These are phyloP conservation scores for Themeda triandra DNA, from an alignment of 176 grass and related monocot genomes.

Conservation along the genomic window DNA sequence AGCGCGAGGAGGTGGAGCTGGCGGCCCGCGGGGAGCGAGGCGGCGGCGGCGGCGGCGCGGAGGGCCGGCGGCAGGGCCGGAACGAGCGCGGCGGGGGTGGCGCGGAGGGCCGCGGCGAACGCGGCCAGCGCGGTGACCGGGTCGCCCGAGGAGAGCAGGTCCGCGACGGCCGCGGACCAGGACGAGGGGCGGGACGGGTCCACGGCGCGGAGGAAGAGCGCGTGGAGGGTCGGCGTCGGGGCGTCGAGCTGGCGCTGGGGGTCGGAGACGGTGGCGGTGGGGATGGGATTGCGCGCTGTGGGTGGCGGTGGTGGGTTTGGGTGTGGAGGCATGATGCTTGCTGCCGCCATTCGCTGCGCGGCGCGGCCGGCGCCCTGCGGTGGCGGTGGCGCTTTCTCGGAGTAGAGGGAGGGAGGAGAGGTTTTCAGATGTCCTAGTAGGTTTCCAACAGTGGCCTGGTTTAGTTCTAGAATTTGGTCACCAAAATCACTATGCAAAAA, in stretches of 20 bases:
- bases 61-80: slow-evolving; percentile 56
- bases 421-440: too few species aligned
- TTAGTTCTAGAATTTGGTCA: too few species aligned
- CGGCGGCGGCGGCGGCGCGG: slow-evolving; percentile 48
- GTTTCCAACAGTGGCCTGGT: too few species aligned
- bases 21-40: slow-evolving; percentile 52
- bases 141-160: slow-evolving; percentile 60
- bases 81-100: slow-evolving; percentile 41
- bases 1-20: slow-evolving; percentile 74
- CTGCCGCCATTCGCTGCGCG: slow-evolving; percentile 4
- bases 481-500: too few species aligned
- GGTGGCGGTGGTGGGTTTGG: not conserved
- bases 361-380: not conserved
- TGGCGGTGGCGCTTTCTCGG: not conserved
- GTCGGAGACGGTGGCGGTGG: not conserved
- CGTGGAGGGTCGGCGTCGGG: slow-evolving; percentile 29
- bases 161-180: slow-evolving; percentile 67
- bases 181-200: slow-evolving; percentile 56
- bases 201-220: slow-evolving; percentile 49
- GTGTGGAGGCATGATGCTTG: not conserved
- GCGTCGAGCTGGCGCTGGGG: not conserved
- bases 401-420: not conserved
- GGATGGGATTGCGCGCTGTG: not conserved
- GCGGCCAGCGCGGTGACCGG: slow-evolving; percentile 36
- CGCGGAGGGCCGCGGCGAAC: slow-evolving; percentile 43